Evolutionary conservation across 805 yeast species (phyloP), one percentile per base, ranked within the genome.

Genomic region (Hanseniaspora clermontiae): DNA sequence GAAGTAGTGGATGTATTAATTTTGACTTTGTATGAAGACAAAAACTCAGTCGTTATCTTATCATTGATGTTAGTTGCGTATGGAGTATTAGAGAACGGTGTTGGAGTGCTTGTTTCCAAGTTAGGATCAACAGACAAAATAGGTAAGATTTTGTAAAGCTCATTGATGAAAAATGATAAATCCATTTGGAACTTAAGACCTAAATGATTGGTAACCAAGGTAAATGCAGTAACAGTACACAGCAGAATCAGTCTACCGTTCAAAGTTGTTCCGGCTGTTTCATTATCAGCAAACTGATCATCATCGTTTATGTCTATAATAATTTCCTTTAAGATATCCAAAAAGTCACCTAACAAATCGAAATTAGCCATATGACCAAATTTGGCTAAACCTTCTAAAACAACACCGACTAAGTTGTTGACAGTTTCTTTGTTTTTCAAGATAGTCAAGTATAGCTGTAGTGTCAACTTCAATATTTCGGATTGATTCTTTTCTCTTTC

Each of bases 361-460:
- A 91, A 81, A 66, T 93, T 93, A 27, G 95, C 89, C 82, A 90
- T 82, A 64, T 84, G 93, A 2, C 97, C 96, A 66, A 83, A 89
- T 65, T 81, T 80, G 1, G 97, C 86, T 57, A 93, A 71, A 3
- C 97, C 97, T 71, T 93, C 97, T 55, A 93, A 73, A 0, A 91
- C 95, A 0, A 91, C 77, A 8, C 95, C 96, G 74, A 88, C 81
- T 54, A 93, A 72, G 19, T 78, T 77, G 40, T 80, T 77, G 19
- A 82, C 78, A 47, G 80, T 76, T 17, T 76, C 77, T 66, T 78
- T 84, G 20, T 53, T 53, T 29, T 53, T 53, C 60, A 93, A 73
- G 34, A 91, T 79, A 61, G 86, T 89, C 61, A 93, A 72, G 66
- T 93, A 93, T 20, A 87, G 69, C 0, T 83, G 76, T 59, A 93